These are phyloP conservation scores for Eimeria maxima DNA, from an alignment of 169 alveolate species.

Conservation along the genomic window DNA sequence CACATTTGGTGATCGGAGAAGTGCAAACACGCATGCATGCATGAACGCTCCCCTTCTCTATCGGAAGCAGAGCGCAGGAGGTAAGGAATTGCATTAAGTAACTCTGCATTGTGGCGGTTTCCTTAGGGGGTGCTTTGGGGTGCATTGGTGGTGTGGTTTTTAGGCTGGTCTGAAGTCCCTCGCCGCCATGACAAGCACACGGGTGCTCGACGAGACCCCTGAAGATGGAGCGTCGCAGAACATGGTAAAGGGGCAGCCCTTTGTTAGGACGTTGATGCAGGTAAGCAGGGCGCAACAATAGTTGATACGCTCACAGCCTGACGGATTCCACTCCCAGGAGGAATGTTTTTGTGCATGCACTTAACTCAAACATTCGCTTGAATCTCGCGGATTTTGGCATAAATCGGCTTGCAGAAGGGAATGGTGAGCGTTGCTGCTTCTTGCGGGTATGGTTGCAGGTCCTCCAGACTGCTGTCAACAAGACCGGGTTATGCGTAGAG, in stretches of 20 bases:
- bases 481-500: constrained; percentile 41
- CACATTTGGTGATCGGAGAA: too few species aligned
- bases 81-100: too few species aligned
- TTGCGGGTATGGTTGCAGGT: constrained; percentile 19
- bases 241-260: constrained; percentile 45
- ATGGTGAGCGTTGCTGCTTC: background rate
- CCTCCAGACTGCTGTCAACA: constrained; percentile 29
- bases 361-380: background rate
- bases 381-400: background rate
- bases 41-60: too few species aligned
- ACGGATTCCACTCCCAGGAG: too few species aligned
- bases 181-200: background rate
- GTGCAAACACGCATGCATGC: too few species aligned
- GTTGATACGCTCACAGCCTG: too few species aligned
- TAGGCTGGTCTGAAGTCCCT: constrained; percentile 45
- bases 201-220: background rate
- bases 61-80: too few species aligned
- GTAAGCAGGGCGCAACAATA: background rate
- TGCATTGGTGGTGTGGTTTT: background rate
- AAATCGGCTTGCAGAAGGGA: background rate
- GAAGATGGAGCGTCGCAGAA: background rate
- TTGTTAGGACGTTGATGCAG: constrained; percentile 38
- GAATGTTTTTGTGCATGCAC: background rate
- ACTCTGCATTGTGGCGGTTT: background rate
- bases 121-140: background rate